Evolutionary conservation across 2,329 filamentous ascomycete genomes (phyloP), one percentile per base, ranked within the genome.

Genomic region (Colletotrichum truncatum): DNA sequence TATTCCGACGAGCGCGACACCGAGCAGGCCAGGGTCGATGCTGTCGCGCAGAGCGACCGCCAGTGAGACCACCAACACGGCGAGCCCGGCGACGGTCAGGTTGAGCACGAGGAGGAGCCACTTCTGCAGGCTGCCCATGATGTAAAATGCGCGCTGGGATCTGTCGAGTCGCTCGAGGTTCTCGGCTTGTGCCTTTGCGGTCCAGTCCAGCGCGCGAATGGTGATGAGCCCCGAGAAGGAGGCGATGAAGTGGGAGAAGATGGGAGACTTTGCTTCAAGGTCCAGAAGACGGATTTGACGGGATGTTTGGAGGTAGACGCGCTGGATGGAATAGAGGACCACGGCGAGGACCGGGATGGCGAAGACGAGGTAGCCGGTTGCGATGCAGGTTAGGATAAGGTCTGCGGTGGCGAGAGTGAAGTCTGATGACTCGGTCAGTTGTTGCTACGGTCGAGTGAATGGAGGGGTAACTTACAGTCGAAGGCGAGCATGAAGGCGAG

Each of bases 61-160:
- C 83, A 70, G 53, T 65, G 77, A 75, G 9, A 86, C 79, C 2
- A 86, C 69, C 3, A 84, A 63, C 1, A 82, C 75, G 2, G 82
- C 82, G 39, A 87, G 75, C 2, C 70, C 79, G 0, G 83, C 80
- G 0, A 84, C 81, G 6, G 82, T 74, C 26, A 87, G 71, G 61
- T 86, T 81, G 2, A 88, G 71, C 0, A 85, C 82, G 0, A 88
- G 74, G 0, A 77, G 80, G 0, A 88, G 77, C 87, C 87, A 89
- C 30, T 84, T 78, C 70, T 90, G 88, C 7, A 88, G 80, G 30
- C 82, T 82, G 51, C 80, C 84, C 12, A 89, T 78, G 1, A 87
- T 77, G 69, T 90, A 89, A 59, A 84, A 87, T 0, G 87, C 86
- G 25, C 78, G 75, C 69, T 89, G 87, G 0, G 86, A 87, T 7